phyloP scores from a whole-genome alignment of 768 basidiomycete genomes.

The Suillus subluteus region DNA sequence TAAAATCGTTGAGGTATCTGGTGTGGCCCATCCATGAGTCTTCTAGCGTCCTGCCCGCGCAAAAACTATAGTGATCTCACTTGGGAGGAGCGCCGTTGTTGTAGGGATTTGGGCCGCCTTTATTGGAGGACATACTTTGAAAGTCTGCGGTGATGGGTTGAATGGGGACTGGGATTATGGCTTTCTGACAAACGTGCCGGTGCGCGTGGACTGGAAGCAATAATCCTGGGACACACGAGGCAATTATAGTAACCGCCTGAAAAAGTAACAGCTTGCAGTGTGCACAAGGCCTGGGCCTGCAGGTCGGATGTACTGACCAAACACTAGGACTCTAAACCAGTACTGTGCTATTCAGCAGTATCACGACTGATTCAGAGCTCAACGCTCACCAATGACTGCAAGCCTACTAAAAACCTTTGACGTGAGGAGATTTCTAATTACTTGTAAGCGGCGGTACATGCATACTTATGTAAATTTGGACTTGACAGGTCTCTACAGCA shows the following conservation, averaged over 20 bases:
- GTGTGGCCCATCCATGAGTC: neutral
- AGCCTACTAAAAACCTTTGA: too few species aligned
- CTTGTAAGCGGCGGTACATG: too few species aligned
- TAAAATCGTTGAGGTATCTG: slow-evolving; percentile 63
- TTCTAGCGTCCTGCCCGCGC: slow-evolving; percentile 13
- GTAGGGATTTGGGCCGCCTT: slow-evolving; percentile 32
- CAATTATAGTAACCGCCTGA: neutral
- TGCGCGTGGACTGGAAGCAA: slow-evolving; percentile 3
- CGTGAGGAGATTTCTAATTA: too few species aligned
- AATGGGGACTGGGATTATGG: neutral
- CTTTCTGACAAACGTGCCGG: neutral
- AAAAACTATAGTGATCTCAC: slow-evolving; percentile 25
- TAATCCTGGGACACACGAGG: slow-evolving; percentile 9
- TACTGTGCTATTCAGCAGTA: too few species aligned
- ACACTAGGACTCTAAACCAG: too few species aligned
- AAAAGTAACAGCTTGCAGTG: neutral
- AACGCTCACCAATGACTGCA: too few species aligned
- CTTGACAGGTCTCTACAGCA: too few species aligned
- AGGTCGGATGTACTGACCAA: too few species aligned
- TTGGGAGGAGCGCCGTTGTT: slow-evolving; percentile 39
- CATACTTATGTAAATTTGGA: too few species aligned
- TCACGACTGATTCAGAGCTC: too few species aligned
- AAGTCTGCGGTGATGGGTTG: slow-evolving; percentile 1
- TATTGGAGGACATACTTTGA: slow-evolving; percentile 35
- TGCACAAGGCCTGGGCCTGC: too few species aligned